Evolutionary conservation across 768 basidiomycete species (phyloP), one percentile per base, ranked within the genome.

Genomic region (Lactarius evosmus): DNA sequence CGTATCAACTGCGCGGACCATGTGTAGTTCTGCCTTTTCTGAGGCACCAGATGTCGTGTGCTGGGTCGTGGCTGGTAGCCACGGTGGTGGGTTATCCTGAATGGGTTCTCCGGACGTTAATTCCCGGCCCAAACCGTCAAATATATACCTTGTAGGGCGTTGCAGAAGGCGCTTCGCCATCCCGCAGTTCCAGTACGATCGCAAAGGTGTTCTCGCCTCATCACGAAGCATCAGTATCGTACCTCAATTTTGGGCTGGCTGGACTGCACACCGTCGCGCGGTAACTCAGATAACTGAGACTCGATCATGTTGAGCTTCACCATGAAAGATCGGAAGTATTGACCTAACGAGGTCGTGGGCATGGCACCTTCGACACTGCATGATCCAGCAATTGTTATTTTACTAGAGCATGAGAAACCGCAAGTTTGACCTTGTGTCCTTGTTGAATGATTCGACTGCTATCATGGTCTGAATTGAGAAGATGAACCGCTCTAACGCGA

Each of bases 381-480:
- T 27, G 44, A 11, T 58, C n/a, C 46, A 12, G 44, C 27, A 34
- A 17, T 40, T 11, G 16, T 40, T 30, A 36, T 27, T 38, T 40
- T n/a, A 34, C 36, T 53, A 49, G 12, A 52, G 14, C 19, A 52
- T 56, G 41, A 60, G 52, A 52, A 62, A 38, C 30, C n/a, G 36
- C 30, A 66, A n/a, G 33, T 27, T 62, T 72, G 61, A 89, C 91
- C 83, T 82, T 22, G 82, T 82, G 66, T 90, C 86, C 71, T 85
- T 89, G 72, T 89, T 81, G 75, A 82, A 88, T 0, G 79, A 68
- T 66, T 89, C 88, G 32, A 91, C 81, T 59, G 85, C 73, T 32
- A 93, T 83, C 84, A 95, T 87, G 73, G 82, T 89, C 65, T 88
- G 86, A n/a, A 96, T 73, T 27, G 92, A 86, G 73, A 97, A 93